Percentiles rank a stretch among this genome's conserved stretches.
Conservation (phyloP, 1,284 basidiomycete species). For the Phlebopus sp. region DNA sequence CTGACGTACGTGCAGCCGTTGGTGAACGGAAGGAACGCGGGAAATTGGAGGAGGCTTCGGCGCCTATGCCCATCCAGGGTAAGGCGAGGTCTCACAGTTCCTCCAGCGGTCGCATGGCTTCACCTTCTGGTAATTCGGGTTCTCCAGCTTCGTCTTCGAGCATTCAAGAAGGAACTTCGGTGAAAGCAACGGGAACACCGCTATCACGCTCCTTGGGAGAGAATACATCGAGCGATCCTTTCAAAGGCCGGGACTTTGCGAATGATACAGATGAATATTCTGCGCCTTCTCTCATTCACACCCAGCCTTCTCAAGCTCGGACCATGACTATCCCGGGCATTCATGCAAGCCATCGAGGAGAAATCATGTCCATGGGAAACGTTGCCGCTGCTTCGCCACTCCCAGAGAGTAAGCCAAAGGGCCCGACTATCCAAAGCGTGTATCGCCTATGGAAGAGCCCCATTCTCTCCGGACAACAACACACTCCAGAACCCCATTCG, state of each 20-base stretch:
- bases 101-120: conserved; percentile 24
- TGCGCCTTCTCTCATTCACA: conserved; percentile 52
- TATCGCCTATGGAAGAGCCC: conserved; percentile 69
- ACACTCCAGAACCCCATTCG: conserved; percentile 22
- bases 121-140: conserved; percentile 22
- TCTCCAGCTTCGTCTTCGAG: conserved; percentile 21
- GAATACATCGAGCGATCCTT: conserved; percentile 16
- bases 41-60: conserved; percentile 25
- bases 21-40: conserved; percentile 56
- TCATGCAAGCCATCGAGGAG: conserved; percentile 72
- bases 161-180: conserved; percentile 6
- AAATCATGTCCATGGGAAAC: conserved; percentile 77
- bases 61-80: conserved; percentile 35
- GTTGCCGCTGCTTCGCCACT: conserved; percentile 48
- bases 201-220: conserved; percentile 33
- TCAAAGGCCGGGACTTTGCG: conserved; percentile 29
- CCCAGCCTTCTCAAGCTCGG: conserved; percentile 65
- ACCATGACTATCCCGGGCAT: conserved; percentile 81
- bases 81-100: conserved; percentile 29
- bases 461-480: conserved; percentile 30
- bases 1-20: conserved; percentile 69
- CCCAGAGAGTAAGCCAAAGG: conserved; percentile 44
- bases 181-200: conserved; percentile 12
- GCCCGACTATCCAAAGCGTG: conserved; percentile 56
- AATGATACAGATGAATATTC: conserved; percentile 24